These are phyloP conservation scores for Xanthoconium purpureum DNA, from an alignment of 768 basidiomycete genomes.

Conservation along the genomic window DNA sequence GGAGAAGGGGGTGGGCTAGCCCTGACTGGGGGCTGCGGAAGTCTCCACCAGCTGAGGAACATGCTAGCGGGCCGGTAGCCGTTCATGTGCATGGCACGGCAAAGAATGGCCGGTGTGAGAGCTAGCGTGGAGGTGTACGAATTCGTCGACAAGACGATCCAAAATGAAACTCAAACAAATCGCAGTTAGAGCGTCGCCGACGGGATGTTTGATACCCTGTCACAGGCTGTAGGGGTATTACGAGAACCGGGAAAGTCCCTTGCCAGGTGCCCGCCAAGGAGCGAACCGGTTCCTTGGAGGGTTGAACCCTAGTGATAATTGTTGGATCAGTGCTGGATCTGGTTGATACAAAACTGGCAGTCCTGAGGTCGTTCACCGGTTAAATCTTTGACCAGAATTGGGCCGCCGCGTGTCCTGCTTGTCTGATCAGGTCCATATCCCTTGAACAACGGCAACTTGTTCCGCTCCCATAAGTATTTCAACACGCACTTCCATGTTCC, in stretches of 20 bases:
- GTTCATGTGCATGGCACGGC: constrained; percentile 16
- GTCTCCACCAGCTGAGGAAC: not conserved
- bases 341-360: constrained; percentile 7
- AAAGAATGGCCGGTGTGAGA: constrained; percentile 30
- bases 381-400: constrained; percentile 25
- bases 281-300: constrained; percentile 19
- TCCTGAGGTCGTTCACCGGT: constrained; percentile 10
- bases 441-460: constrained; percentile 22
- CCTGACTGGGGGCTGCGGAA: not conserved
- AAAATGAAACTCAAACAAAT: constrained; percentile 31
- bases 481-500: constrained; percentile 28
- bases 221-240: not conserved
- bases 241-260: constrained; percentile 13
- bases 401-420: constrained; percentile 26
- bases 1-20: not conserved
- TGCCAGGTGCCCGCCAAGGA: not conserved
- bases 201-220: constrained; percentile 16
- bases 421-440: constrained; percentile 26
- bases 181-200: constrained; percentile 26
- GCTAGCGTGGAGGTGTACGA: not conserved
- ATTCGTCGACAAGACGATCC: constrained; percentile 26
- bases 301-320: constrained; percentile 5
- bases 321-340: constrained; percentile 16
- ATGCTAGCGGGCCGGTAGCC: not conserved
- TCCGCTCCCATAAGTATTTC: constrained; percentile 31